Base-by-base conservation (phyloP, 176 grass and related monocot genomes). In the Triticum turgidum region DNA sequence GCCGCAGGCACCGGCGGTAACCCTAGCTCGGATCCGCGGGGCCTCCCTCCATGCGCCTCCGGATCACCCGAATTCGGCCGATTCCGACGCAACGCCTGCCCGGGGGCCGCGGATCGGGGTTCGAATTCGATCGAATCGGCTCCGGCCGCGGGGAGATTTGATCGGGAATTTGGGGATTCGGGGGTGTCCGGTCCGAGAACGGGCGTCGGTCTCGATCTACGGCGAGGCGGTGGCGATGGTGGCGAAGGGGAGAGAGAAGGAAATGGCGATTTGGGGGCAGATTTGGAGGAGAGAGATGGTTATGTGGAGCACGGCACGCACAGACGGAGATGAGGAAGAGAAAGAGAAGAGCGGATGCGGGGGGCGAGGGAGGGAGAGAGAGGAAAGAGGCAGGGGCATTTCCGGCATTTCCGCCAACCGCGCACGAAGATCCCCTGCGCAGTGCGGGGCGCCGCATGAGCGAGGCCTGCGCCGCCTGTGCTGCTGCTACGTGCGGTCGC, bases 21-120 rank as follows among this genome's bases (percentile, higher is more conserved):
- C 42, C 70, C 88, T 90, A 85, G 70, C 65, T 79, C 88, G 83
- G 90, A 98, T 91, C 90, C 93, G 72, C 61, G 37, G 85, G 84
- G 10, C 41, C 69, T 52, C 18, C 76, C 80, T 58, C 73, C 56
- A 68, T 85, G 35, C 62, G 49, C 65, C 70, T 83, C 54, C 32
- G 79, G 82, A 90, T 85, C 86, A 47, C 80, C 27, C 81, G 89
- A 90, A 92, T 86, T 90, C 62, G 37, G 45, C 18, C 62, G 77
- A 71, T 80, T 33, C 24, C 20, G 68, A 30, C 29, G 69, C 38
- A 61, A 14, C 67, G 49, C n/a, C 85, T 30, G 27, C 27, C 73
- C 38, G 41, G 4, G 4, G 71, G 2, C 22, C 52, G 70, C 58
- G 33, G 80, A 89, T 89, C 90, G 78, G 66, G 71, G 86, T 56